Base-by-base conservation (phyloP, 371 early-diverging fungal genomes). In the Lichtheimia ornata region DNA sequence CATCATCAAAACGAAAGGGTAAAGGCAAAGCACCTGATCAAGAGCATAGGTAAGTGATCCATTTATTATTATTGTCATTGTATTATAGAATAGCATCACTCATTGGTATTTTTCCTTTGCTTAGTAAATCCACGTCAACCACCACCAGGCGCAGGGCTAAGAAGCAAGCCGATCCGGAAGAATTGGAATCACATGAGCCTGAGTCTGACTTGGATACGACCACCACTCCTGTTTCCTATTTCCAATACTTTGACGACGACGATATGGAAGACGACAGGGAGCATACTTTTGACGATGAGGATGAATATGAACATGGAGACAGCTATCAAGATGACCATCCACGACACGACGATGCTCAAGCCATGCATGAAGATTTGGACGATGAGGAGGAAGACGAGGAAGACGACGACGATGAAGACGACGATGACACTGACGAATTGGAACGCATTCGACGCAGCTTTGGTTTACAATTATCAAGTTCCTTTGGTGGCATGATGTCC, bases 401-500 rank as follows among this genome's bases (percentile, higher is more conserved):
- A 0, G 72, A 69, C 1, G 73, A 76, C 0, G 73, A 73, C 2
- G 67, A 64, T 0, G 77, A 72, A 0, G 77, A 77, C 0, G 76
- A 74, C 0, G 76, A 76, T 0, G 81, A 73, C 0, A 74, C 72
- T 5, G 83, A 86, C 20, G 81, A 78, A 53, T 42, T 78, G 41
- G 53, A 64, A 53, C 57, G 76, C 53, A 63, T 74, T 22, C 52
- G 81, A 64, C 68, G 80, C 56, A 60, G 69, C 57, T 59, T 83
- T 52, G 70, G 81, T 61, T 47, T 77, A 50, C 78, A 78, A 40
- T 67, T 82, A 64, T 75, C 80, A 70, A 66, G 81, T 13, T 61
- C 81, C 13, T 78, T 81, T 59, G 74, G 73, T 25, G 79, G 72
- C 50, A 59, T 69, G 61, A 72, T 79, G 50, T 78, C 82, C 2